Evolutionary conservation across 768 basidiomycete species (phyloP), one percentile per base, ranked within the genome.

Genomic region (Ramaria sp.): DNA sequence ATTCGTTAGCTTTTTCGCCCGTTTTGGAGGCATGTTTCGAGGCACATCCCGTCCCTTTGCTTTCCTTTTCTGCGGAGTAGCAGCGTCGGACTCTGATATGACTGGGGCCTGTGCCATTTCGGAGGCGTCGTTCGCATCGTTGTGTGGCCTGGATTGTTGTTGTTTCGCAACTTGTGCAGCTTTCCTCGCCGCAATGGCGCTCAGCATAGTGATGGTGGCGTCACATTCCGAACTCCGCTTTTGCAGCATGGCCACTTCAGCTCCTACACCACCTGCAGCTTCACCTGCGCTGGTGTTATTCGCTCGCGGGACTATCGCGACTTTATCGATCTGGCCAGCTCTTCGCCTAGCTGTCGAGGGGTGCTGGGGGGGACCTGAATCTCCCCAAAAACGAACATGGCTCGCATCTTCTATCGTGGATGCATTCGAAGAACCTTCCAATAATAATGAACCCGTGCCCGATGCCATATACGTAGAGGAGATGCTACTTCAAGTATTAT

Each of bases 281-380:
- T 68, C 79, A 19, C 68, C 75, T 0, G 64, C 75, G 5, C 75
- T 81, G 11, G 66, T 90, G 43, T 78, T 90, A 57, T 94, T 96
- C 63, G 93, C 94, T 12, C 83, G 91, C 20, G 91, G 91, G 2
- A 81, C 88, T 4, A 78, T 95, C 58, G 84, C 92, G 24, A 79
- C 92, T 53, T 78, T 98, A 50, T 76, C 78, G 12, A 72, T 84
- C 55, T 98, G 94, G 94, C 80, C 88, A 46, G 89, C 84, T 2
- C 79, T 97, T 27, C 84, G 86, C 42, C 73, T 95, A 64, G 94
- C 93, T 34, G 82, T 97, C 38, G 81, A 86, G 60, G 81, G 92
- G 63, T 71, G 74, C 61, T 95, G 92, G 92, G 94, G 93, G 27
- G 92, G 92, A 3, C 79, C 86, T 19, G 80, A 81, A 27, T 78